These are phyloP conservation scores for Starmera stellimalicola DNA, from an alignment of 1,139 yeast species.

Conservation along the genomic window DNA sequence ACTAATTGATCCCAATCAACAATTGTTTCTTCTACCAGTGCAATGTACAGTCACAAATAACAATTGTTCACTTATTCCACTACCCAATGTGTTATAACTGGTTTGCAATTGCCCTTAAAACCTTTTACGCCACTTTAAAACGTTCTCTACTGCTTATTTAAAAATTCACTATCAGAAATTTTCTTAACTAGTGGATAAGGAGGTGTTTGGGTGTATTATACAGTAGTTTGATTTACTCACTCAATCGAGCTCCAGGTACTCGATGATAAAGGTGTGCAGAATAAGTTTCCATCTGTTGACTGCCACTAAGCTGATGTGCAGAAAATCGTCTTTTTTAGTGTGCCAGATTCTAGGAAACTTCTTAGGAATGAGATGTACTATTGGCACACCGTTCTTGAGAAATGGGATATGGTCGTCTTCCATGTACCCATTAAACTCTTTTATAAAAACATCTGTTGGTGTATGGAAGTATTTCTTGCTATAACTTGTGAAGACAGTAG, in stretches of 20 bases:
- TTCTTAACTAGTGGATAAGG: no score
- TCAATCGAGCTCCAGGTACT: slow-evolving; percentile 3
- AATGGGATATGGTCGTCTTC: slow-evolving; percentile 51
- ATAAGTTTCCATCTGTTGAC: slow-evolving; percentile 20
- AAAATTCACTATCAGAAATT: no score
- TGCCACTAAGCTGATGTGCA: slow-evolving; percentile 18
- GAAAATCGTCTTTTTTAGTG: slow-evolving; percentile 26
- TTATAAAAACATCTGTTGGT: slow-evolving; percentile 10
- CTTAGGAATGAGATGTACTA: slow-evolving; percentile 41
- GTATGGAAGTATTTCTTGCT: slow-evolving; percentile 13
- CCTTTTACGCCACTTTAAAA: no score
- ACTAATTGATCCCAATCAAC: no score
- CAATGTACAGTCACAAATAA: no score
- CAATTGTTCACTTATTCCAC: no score
- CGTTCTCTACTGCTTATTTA: no score
- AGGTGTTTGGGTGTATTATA: no score
- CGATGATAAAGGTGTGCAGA: background rate
- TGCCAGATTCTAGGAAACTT: slow-evolving; percentile 47
- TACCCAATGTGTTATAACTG: no score
- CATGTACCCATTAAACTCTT: slow-evolving; percentile 23
- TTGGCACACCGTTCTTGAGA: slow-evolving; percentile 32
- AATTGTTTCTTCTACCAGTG: no score
- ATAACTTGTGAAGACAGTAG: slow-evolving; percentile 3
- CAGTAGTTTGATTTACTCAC: no score
- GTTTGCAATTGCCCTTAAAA: no score